Base-by-base conservation (phyloP, 176 grass and related monocot species). In the Rhynchospora breviuscula region DNA sequence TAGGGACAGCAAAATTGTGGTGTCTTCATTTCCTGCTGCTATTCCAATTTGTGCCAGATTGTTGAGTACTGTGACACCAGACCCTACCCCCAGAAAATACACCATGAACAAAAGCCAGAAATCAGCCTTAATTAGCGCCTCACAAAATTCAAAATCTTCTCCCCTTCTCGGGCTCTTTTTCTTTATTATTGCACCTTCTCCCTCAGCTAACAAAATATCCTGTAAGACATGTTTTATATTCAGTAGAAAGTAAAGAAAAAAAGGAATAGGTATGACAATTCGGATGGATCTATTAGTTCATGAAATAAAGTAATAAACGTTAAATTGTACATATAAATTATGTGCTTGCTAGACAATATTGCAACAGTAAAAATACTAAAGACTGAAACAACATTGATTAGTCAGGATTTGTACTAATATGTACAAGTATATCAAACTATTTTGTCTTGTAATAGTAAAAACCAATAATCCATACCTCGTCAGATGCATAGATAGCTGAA, bases 11-110 rank as follows among this genome's bases (percentile, higher is more conserved):
- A 97, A 86, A 79, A 97, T 87, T 22, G 90, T 93, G 3, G 95
- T 92, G 61, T 93, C 92, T 72, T 93, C 85, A 54, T 89, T 85
- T 88, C 95, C 95, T 62, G 82, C 90, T 85, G 95, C 87, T 79
- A 92, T 91, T 57, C 95, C 95, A 71, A 97, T 63, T 81, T 97
- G 95, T 84, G 95, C 92, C 53, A 97, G 90, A 84, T 97, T 97
- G 64, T 97, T 97, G 15, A 97, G 88, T 87, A 94, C 92, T 43
- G 92, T 97, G 14, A 97, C 95, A 57, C 92, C 92, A 54, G 95
- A 89, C n/a, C 95, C 95, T 63, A 97, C 95, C 48, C 95, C 95
- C 78, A 91, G 85, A 82, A 97, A 97, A 85, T 94, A 94, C 25
- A 89, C 92, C 13, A 84, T 47, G 73, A 94, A 97, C 0, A 97